Evolutionary conservation across 2,329 filamentous ascomycete genomes (phyloP).

Genomic region (Penicillium sp.): DNA sequence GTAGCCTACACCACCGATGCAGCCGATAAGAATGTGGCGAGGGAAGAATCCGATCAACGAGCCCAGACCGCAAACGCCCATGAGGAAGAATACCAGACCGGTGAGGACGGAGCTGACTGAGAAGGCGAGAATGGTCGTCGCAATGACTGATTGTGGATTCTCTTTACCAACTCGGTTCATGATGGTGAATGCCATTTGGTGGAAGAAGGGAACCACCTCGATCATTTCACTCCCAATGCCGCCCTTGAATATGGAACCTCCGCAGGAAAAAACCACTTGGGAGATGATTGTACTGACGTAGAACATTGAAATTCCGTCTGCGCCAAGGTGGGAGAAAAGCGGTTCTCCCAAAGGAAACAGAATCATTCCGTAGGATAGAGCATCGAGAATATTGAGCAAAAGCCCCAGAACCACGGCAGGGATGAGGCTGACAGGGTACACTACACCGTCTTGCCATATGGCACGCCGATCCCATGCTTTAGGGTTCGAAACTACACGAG

Average conservation of each 20-base stretch:
- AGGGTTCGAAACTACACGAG: conserved; percentile 57
- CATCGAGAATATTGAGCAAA: conserved; percentile 90
- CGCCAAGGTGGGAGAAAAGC: conserved; percentile 81
- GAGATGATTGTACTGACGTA: conserved; percentile 97
- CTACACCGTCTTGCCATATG: conserved; percentile 66
- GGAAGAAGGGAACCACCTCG: conserved; percentile 97
- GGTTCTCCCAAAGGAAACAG: conserved; percentile 88
- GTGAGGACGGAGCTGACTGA: conserved; percentile 89
- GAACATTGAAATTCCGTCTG: conserved; percentile 97
- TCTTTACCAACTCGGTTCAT: conserved; percentile 76
- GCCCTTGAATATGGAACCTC: conserved; percentile 84
- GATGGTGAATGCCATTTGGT: conserved; percentile 95
- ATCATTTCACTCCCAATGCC: conserved; percentile 97
- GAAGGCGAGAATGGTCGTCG: conserved; percentile 91
- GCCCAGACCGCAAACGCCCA: conserved; percentile 84
- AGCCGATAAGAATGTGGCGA: conserved; percentile 92
- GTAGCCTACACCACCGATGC: conserved; percentile 95
- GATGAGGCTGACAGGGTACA: conserved; percentile 71
- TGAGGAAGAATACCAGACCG: conserved; percentile 85
- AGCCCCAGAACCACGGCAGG: conserved; percentile 88
- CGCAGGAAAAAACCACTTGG: conserved; percentile 83
- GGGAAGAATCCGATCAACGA: conserved; percentile 97
- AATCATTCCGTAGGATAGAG: conserved; percentile 95
- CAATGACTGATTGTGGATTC: conserved; percentile 81
- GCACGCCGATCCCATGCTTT: conserved; percentile 71